These are phyloP conservation scores for Plasmodium ovale DNA, from an alignment of 169 alveolate species.

Conservation along the genomic window DNA sequence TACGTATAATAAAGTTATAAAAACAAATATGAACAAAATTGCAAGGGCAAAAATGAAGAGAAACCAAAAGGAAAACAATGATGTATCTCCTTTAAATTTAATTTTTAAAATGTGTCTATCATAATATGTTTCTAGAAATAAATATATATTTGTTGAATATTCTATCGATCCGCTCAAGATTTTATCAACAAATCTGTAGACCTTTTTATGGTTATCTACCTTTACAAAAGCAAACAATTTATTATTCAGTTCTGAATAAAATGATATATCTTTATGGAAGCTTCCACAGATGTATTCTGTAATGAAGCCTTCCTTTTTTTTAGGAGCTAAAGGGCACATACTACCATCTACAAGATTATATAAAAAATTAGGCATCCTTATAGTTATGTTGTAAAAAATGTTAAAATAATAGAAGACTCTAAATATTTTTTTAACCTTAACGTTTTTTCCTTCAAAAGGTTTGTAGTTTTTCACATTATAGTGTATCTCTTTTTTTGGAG, in stretches of 20 bases:
- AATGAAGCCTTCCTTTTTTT: not conserved
- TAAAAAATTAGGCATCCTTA: conserved; percentile 18
- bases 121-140: conserved; percentile 21
- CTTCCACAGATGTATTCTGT: conserved; percentile 24
- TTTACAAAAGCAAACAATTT: conserved; percentile 40
- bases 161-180: not conserved
- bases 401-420: conserved; percentile 33
- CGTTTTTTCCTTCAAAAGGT: not conserved
- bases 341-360: conserved; percentile 32
- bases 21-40: not conserved
- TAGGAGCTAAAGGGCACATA: conserved; percentile 21
- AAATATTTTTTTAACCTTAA: conserved; percentile 21
- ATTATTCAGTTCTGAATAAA: conserved; percentile 29
- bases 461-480: not conserved
- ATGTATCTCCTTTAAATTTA: conserved; percentile 19
- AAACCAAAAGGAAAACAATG: conserved; percentile 6
- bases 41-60: not conserved
- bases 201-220: conserved; percentile 3
- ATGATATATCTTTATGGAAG: conserved; percentile 8
- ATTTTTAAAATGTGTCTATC: conserved; percentile 22
- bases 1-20: not conserved
- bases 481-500: not conserved
- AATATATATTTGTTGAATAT: conserved; percentile 33
- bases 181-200: conserved; percentile 35
- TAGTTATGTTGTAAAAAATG: conserved; percentile 18